Evolutionary conservation across 306 rosid species (phyloP), one percentile per base, ranked within the genome.

Genomic region (Vicia sativa): DNA sequence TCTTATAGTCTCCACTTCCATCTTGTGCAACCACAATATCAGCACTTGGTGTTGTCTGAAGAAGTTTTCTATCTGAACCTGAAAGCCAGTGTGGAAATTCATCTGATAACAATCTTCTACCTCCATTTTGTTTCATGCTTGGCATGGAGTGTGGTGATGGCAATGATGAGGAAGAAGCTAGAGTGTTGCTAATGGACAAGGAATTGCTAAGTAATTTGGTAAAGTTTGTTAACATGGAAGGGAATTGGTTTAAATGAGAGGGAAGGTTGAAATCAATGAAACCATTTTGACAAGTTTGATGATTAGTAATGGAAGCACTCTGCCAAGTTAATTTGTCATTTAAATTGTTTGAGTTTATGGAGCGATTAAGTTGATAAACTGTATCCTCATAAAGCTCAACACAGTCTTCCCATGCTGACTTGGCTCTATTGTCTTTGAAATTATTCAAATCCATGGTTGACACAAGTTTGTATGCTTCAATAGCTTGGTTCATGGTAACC

Each of bases 261-360:
- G 69, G 50, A 18, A 85, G 63, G 50, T 78, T 70, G 57, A 84
- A 76, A 8, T 92, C 87, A 28, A 10, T 49, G 73, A 92, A 89
- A 44, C 97, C 96, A 52, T 85, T 79, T 74, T 41, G 82, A 50
- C 97, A 92, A 11, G 96, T 92, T 76, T 85, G 90, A 13, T 84
- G 89, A 48, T 92, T 87, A 3, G 96, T 83, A 37, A 89, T 57
- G 11, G 97, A 84, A 28, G 97, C 95, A 70, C 95, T 89, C 34
- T 87, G 71, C 95, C 87, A 80, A 2, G 97, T 92, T 7, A 66
- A 28, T 14, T 35, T 78, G 11, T 89, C 96, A 3, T 74, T 45
- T 9, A 60, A 75, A 4, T 82, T 72, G 45, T 23, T 65, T 23
- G 87, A 70, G 69, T 46, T 43, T 35, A 61, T 7, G 5, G 96